Evolutionary conservation across 148 eudicot genomes (phyloP), one percentile per base, ranked within the genome.

Genomic region (Rhododendron simsii): DNA sequence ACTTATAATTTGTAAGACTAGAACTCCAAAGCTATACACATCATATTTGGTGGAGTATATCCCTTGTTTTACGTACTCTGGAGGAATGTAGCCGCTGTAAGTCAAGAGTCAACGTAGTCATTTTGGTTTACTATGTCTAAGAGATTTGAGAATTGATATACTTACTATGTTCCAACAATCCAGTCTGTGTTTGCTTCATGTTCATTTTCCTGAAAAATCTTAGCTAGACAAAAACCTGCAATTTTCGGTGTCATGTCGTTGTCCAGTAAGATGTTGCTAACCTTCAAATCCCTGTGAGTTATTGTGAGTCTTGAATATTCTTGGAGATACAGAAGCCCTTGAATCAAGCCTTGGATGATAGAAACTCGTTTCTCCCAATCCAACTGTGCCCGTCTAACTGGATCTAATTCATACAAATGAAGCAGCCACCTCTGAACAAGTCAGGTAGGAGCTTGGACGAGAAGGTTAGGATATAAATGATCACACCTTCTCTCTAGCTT

Each of bases 151-250:
- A 12, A 33, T 71, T 18, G 47, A 37, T 84, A 30, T 65, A 87
- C 90, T 89, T 85, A 89, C 93, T 91, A 91, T 63, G 93, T 91
- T 77, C 93, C 91, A 4, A 89, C 87, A 85, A 91, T 91, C 20
- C 65, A 71, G 81, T 57, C 37, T 12, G 93, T 91, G 87, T 81
- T 89, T 55, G 90, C 93, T 89, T 88, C 88, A 77, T 20, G 30
- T 87, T 84, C 90, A 77, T 85, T 86, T 81, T 87, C 88, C 61
- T 83, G 84, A 71, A 91, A 91, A 67, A 85, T 86, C 83, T 84
- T 88, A 35, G 93, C 93, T 83, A 91, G 83, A 59, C 93, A 91
- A 77, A 91, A 91, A 45, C 89, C 91, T 16, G 92, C 88, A 51
- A 89, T 89, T 79, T 89, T 91, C 2, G 92, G 92, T 83, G 39